Conservation (phyloP, 2,329 filamentous ascomycete species). For the Aspergillus novofumigatus region DNA sequence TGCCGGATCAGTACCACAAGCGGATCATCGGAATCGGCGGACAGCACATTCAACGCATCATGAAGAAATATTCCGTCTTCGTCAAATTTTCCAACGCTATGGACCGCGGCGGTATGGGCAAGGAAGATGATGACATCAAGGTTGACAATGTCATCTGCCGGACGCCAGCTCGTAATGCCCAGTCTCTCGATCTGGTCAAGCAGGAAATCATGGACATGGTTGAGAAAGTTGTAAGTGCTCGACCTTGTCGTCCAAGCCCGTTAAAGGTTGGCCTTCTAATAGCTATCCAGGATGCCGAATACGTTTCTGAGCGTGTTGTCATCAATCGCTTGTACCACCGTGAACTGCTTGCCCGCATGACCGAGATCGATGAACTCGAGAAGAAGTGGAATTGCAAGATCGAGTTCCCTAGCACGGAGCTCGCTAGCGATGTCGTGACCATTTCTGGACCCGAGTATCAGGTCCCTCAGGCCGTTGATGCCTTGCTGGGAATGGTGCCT, state of each 20-base stretch:
- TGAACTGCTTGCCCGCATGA: conserved; percentile 81
- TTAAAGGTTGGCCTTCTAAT: neutral
- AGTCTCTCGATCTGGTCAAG: conserved; percentile 95
- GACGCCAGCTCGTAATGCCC: conserved; percentile 92
- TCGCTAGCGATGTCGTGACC: conserved; percentile 92
- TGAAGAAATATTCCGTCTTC: conserved; percentile 99
- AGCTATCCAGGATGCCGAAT: conserved; percentile 73
- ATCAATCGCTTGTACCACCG: conserved; percentile 95
- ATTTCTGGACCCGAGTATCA: conserved; percentile 97
- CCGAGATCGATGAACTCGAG: conserved; percentile 89
- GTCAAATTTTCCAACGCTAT: conserved; percentile 99
- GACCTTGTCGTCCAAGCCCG: conserved; percentile 1
- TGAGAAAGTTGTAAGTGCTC: conserved; percentile 70
- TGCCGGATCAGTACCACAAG: conserved; percentile 98
- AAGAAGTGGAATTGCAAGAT: conserved; percentile 99
- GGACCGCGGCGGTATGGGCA: conserved; percentile 89
- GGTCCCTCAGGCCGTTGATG: conserved; percentile 93
- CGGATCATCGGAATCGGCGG: conserved; percentile 98
- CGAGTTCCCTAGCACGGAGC: conserved; percentile 93
- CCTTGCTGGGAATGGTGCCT: conserved; percentile 95
- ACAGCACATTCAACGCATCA: conserved; percentile 97
- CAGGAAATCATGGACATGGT: conserved; percentile 99
- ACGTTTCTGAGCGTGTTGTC: conserved; percentile 87
- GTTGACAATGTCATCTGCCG: conserved; percentile 99
- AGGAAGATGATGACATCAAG: conserved; percentile 96